Base-by-base conservation (phyloP, 495 filamentous ascomycete species). In the Aspergillus bridgeri region DNA sequence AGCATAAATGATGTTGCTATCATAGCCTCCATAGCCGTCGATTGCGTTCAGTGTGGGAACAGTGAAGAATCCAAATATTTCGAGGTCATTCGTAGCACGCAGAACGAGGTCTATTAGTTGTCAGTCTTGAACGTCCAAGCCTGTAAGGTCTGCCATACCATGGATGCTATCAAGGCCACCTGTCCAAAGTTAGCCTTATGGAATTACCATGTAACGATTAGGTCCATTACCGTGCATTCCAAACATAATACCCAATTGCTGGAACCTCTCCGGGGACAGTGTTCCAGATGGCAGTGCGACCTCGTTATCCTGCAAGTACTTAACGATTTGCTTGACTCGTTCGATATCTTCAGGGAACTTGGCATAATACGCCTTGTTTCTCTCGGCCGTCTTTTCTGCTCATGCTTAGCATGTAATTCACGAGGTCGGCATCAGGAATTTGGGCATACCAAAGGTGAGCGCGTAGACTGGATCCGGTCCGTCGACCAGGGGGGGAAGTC, bases 291-390 rank as follows among this genome's bases (percentile, higher is more conserved):
- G 86, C 19, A 93, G 70, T 5, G 71, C 66, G 27, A 89, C 69
- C 6, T 82, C 78, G 52, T 83, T 78, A 21, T 81, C 73, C 5
- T 72, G 70, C 60, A 95, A 81, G 57, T 89, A 80, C 24, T 76
- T 63, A 49, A 89, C 74, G 42, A 96, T 81, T 19, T 73, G 70
- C 59, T 86, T 87, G 21, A 97, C 85, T 11, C 79, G 73, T 17
- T 81, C 78, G n/a, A 88, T 75, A 69, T 98, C 93, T 54, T 91
- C 88, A 2, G 91, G 89, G 59, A 85, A 97, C 61, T 96, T 97
- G 42, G 70, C 61, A 69, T 96, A 96, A 68, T 93, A 98, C 3
- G 79, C 83, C 29, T 77, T 63, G 66, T 97, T 97, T 48, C 85
- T 74, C 61, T 81, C 64, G 8, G 68, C 69, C 9, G 91, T 81